phyloP scores from a whole-genome alignment of 192 early-diverging fungal genomes.

The Endogone sp. region DNA sequence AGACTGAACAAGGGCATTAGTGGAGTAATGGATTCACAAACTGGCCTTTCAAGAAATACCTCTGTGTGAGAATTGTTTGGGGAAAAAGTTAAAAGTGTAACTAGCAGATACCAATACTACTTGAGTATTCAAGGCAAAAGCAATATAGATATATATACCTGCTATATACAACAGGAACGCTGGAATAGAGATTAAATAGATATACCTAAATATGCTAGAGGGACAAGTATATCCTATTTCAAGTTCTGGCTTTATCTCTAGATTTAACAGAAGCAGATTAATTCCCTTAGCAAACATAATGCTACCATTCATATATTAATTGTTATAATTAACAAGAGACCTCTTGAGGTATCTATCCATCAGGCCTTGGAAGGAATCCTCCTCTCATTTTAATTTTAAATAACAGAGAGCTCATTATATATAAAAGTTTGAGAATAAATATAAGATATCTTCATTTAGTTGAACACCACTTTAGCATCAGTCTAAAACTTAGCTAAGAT shows the following conservation, averaged over 20 bases:
- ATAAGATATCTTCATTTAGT: background rate
- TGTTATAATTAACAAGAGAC: no score
- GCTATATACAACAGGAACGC: background rate
- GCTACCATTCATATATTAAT: no score
- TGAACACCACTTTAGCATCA: background rate
- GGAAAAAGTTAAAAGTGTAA: no score
- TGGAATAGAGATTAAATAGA: conserved; percentile 4
- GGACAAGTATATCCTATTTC: no score
- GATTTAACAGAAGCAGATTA: no score
- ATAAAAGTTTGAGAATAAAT: background rate
- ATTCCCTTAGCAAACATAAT: no score
- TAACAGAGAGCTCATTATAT: background rate
- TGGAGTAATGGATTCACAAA: background rate
- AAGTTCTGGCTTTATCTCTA: background rate
- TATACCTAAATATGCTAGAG: background rate
- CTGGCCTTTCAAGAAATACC: background rate
- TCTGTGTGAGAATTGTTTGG: background rate
- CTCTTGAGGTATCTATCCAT: no score
- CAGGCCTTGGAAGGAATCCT: background rate
- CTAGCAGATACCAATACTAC: no score
- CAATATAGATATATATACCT: no score
- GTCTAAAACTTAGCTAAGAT: background rate
- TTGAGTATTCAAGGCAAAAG: no score
- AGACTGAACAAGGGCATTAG: background rate
- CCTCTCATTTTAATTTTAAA: background rate